These are phyloP conservation scores for Candida cerambycidarum DNA, from an alignment of 805 yeast species.

Conservation along the genomic window DNA sequence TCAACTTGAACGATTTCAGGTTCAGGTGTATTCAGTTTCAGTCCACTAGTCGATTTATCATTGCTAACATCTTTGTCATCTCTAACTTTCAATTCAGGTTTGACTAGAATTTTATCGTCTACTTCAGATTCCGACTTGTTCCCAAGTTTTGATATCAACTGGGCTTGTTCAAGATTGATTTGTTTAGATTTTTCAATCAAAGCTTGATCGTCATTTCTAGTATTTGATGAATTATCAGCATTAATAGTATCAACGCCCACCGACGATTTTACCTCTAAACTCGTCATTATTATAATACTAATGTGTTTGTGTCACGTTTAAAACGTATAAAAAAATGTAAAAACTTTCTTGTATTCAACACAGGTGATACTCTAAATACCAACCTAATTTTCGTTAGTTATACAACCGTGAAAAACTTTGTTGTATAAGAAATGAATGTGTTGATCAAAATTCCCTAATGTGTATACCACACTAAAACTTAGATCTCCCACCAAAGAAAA, in stretches of 20 bases:
- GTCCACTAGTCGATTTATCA: too few species aligned
- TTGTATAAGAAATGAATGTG: constrained; percentile 4
- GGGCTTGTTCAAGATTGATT: constrained; percentile 1
- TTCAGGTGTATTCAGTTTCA: background rate
- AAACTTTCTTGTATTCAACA: too few species aligned
- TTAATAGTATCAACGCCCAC: background rate
- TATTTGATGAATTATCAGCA: background rate
- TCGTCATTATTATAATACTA: background rate
- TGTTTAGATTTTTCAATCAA: constrained; percentile 3
- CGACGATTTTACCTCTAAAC: background rate
- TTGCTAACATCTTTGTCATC: too few species aligned
- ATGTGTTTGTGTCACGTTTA: too few species aligned
- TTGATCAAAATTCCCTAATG: background rate
- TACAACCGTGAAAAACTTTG: background rate
- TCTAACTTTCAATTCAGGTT: too few species aligned
- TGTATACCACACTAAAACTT: background rate
- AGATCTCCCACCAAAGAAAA: background rate
- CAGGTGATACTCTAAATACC: too few species aligned
- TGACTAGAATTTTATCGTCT: too few species aligned
- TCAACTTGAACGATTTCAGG: background rate
- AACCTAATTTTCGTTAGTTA: background rate
- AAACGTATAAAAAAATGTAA: too few species aligned
- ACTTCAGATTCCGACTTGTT: background rate
- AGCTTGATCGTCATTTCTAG: background rate
- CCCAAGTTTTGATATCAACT: constrained; percentile 3